Percentiles rank a stretch among this genome's conserved stretches.
Conservation (phyloP, 371 early-diverging fungal genomes). For the Smittium culicis region DNA sequence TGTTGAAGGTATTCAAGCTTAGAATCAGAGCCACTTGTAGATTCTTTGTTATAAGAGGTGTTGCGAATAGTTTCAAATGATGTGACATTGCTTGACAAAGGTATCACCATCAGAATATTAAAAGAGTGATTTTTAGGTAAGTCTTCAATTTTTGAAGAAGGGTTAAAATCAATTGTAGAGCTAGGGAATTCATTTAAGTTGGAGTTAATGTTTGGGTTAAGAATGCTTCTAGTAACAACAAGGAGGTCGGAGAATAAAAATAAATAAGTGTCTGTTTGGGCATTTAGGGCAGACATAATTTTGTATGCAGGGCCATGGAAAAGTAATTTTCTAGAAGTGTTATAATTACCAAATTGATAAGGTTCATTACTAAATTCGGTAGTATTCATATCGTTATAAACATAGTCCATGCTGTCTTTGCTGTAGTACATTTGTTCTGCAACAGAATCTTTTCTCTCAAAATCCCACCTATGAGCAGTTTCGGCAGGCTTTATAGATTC, state of each 20-base stretch:
- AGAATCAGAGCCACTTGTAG: conserved; percentile 18
- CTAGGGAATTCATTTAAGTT: not conserved
- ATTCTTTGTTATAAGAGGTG: conserved; percentile 22
- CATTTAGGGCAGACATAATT: conserved; percentile 47
- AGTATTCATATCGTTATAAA: too few relatives aligned
- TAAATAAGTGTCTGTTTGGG: conserved; percentile 54
- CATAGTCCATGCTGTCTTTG: too few relatives aligned
- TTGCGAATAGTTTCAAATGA: conserved; percentile 19
- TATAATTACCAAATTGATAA: too few relatives aligned
- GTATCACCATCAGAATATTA: conserved; percentile 24
- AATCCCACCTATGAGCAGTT: too few relatives aligned
- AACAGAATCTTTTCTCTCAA: too few relatives aligned
- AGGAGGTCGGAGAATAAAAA: conserved; percentile 67
- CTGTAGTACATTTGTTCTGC: too few relatives aligned
- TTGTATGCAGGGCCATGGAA: conserved; percentile 63
- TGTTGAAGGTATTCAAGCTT: conserved; percentile 24
- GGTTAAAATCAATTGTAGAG: conserved; percentile 14
- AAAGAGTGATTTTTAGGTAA: conserved; percentile 17
- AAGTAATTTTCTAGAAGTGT: conserved; percentile 27
- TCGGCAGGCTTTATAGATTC: too few relatives aligned
- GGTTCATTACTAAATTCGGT: too few relatives aligned
- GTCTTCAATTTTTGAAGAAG: conserved; percentile 1
- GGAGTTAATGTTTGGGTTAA: conserved; percentile 18
- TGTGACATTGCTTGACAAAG: conserved; percentile 17
- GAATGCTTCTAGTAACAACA: conserved; percentile 52